A percentile compares a stretch with the other conserved stretches of the same genome.
Conservation (phyloP, 768 basidiomycete genomes). For the Mycena latifolia region DNA sequence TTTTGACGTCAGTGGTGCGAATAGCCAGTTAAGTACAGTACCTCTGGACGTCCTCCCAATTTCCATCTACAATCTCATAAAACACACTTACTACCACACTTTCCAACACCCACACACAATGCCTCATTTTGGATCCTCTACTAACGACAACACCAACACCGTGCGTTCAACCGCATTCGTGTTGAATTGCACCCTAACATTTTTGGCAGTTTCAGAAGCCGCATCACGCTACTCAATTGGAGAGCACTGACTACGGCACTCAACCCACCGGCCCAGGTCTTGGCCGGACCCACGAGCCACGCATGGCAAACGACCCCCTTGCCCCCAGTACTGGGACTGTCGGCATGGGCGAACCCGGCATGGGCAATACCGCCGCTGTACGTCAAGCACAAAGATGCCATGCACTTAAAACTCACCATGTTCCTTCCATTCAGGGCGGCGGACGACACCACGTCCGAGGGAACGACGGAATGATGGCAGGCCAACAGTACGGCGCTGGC, state of each 20-base stretch:
- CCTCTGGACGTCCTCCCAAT: too few species aligned
- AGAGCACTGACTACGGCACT: constrained; percentile 13
- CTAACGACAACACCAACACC: constrained; percentile 34
- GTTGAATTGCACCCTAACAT: not conserved
- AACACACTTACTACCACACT: not conserved
- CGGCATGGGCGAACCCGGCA: not conserved
- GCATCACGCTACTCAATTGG: not conserved
- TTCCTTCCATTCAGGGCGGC: constrained; percentile 22
- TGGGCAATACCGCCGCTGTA: constrained; percentile 18
- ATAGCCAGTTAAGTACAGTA: too few species aligned
- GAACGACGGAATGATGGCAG: constrained; percentile 29
- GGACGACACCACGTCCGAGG: constrained; percentile 28
- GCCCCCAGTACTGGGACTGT: not conserved
- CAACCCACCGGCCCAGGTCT: not conserved
- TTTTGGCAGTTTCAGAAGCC: not conserved
- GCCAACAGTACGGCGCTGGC: not conserved
- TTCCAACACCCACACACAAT: constrained; percentile 30
- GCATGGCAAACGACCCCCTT: not conserved
- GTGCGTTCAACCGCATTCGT: not conserved
- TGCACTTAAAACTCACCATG: not conserved
- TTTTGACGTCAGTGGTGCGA: too few species aligned
- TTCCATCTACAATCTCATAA: too few species aligned
- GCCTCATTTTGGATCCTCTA: constrained; percentile 46
- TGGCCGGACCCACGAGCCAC: not conserved
- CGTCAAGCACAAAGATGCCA: too few species aligned